A percentile compares a stretch with the other conserved stretches of the same genome.
phyloP scores from a whole-genome alignment of 129 eudicot species.

The Centella asiatica region DNA sequence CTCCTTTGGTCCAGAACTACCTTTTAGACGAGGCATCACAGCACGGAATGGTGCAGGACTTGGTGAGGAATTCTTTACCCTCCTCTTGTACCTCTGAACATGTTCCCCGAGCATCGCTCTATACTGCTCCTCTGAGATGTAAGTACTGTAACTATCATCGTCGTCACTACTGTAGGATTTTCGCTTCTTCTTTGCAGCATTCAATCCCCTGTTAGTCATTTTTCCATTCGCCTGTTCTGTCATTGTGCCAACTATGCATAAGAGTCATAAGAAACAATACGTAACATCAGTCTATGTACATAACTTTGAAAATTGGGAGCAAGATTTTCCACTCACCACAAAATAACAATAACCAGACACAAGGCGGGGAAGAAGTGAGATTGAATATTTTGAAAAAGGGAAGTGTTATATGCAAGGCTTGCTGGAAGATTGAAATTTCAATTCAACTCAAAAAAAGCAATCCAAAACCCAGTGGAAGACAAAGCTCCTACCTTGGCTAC shows the following conservation, averaged over 20 bases:
- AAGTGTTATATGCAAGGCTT: no score
- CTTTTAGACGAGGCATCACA: conserved; percentile 32
- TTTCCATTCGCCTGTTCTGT: conserved; percentile 48
- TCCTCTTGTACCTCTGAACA: conserved; percentile 76
- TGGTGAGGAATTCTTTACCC: conserved; percentile 40
- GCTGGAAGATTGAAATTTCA: no score
- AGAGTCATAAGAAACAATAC: conserved; percentile 11
- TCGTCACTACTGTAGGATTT: conserved; percentile 64
- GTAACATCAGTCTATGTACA: conserved; percentile 4
- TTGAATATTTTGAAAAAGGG: no score
- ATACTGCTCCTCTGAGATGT: conserved; percentile 71
- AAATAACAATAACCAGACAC: background rate
- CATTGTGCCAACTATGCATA: conserved; percentile 48
- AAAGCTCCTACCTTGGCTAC: conserved; percentile 62
- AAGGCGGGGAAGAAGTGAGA: no score
- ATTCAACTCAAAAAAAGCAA: background rate
- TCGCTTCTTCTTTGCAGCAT: conserved; percentile 39
- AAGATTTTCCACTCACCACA: conserved; percentile 8
- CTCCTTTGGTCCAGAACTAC: conserved; percentile 39
- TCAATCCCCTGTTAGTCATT: conserved; percentile 31
- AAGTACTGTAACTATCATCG: conserved; percentile 43
- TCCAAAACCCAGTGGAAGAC: conserved; percentile 8
- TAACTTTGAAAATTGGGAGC: conserved; percentile 5
- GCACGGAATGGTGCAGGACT: conserved; percentile 38
- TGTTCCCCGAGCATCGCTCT: conserved; percentile 94